phyloP scores from a whole-genome alignment of 2,329 filamentous ascomycete genomes.

The Stenocarpella maydis region DNA sequence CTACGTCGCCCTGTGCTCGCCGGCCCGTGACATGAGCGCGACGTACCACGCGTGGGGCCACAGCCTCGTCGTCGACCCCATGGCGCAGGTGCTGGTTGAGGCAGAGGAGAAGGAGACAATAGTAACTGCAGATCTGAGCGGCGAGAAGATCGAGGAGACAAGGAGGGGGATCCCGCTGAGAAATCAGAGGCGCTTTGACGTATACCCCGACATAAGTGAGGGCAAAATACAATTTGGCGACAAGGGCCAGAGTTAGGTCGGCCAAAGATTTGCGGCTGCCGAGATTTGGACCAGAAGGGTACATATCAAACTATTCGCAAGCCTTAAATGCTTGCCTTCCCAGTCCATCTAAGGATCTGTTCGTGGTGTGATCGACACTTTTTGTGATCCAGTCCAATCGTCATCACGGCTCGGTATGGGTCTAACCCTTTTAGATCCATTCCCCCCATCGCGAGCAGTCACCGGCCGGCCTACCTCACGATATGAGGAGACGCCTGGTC shows the following conservation, averaged over 20 bases:
- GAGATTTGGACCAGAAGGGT: constrained; percentile 8
- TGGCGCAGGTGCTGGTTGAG: constrained; percentile 82
- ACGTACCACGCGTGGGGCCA: constrained; percentile 93
- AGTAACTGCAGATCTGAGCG: constrained; percentile 75
- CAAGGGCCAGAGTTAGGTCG: constrained; percentile 23
- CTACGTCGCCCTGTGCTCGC: constrained; percentile 92
- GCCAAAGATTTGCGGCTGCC: not conserved
- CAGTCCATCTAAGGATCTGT: not conserved
- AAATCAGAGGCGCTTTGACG: constrained; percentile 88
- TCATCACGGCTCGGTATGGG: not conserved
- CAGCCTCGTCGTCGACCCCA: constrained; percentile 86
- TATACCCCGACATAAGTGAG: constrained; percentile 88
- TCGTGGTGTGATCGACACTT: not conserved
- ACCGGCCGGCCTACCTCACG: not conserved
- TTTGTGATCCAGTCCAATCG: not conserved
- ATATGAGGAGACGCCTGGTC: not conserved
- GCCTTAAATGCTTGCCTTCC: constrained; percentile 3
- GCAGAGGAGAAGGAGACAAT: constrained; percentile 81
- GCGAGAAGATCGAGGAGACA: constrained; percentile 74
- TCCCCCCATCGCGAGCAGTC: not conserved
- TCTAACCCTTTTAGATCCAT: not conserved
- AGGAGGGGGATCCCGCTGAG: constrained; percentile 86
- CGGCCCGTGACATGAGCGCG: constrained; percentile 79
- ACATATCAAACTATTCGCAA: constrained; percentile 18
- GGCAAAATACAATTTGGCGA: constrained; percentile 50